phyloP scores from a whole-genome alignment of 371 early-diverging fungal species.

The Gilbertella persicaria region DNA sequence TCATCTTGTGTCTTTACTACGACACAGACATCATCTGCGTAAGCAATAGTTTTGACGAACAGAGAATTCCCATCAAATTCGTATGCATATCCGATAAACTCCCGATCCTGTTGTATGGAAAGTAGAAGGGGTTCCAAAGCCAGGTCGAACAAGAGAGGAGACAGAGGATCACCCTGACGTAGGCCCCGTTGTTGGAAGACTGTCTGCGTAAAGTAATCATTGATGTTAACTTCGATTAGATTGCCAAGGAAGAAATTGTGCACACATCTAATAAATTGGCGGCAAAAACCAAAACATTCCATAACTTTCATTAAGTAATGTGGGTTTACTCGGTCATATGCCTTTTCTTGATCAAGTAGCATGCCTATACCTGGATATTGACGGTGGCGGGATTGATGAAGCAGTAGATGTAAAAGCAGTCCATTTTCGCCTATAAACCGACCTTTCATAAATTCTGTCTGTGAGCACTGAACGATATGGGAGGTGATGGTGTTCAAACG shows the following conservation, averaged over 20 bases:
- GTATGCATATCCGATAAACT: too few species aligned
- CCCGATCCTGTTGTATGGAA: background rate
- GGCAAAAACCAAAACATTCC: slow-evolving; percentile 11
- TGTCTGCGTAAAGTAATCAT: slow-evolving; percentile 10
- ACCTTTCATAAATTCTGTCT: slow-evolving; percentile 15
- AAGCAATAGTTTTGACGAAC: too few species aligned
- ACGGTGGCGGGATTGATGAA: background rate
- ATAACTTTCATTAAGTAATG: slow-evolving; percentile 7
- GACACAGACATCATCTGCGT: too few species aligned
- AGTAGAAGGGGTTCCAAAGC: slow-evolving; percentile 16
- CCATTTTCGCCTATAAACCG: slow-evolving; percentile 18
- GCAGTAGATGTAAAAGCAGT: background rate
- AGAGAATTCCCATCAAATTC: too few species aligned
- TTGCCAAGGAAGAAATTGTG: slow-evolving; percentile 22
- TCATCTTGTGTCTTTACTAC: too few species aligned
- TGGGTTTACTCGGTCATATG: slow-evolving; percentile 21
- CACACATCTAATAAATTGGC: background rate
- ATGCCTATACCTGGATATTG: slow-evolving; percentile 6
- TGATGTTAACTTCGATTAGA: slow-evolving; percentile 18
- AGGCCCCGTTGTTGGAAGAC: slow-evolving; percentile 11
- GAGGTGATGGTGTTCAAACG: slow-evolving; percentile 1
- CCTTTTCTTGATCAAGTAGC: slow-evolving; percentile 23
- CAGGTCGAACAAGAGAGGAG: slow-evolving; percentile 19
- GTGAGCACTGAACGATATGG: background rate
- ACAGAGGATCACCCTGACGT: slow-evolving; percentile 15